Evolutionary conservation across 495 filamentous ascomycete genomes (phyloP), one percentile per base, ranked within the genome.

Genomic region (Daldinia concentrica): DNA sequence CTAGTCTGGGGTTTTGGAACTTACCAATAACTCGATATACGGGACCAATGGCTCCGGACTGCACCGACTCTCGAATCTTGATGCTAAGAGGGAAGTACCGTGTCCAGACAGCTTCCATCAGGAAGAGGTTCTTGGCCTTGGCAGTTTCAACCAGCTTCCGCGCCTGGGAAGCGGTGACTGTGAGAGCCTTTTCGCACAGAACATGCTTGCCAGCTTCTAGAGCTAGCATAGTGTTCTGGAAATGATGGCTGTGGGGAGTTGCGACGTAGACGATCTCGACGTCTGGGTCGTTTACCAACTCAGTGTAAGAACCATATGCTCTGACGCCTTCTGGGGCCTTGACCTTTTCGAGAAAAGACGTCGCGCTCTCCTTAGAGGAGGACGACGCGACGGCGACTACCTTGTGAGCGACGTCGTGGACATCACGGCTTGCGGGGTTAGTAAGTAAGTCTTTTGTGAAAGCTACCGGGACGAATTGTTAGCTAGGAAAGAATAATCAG

Each of bases 101-200:
- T 41, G 94, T 98, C 95, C 95, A 98, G 12, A 98, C 92, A 17
- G 94, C 94, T 83, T 98, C 95, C 93, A 97, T 97, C 39, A 98
- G 79, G 82, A 98, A 97, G 22, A 97, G 75, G n/a, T 89, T 87
- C 86, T 96, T 97, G 73, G 87, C 82, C 73, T 82, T 86, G 0
- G 95, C 93, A 17, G 87, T 90, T 58, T 92, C 88, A 58, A 90
- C 86, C 15, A 98, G 84, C 66, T 90, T 90, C 76, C 86, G 87
- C 4, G 92, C 84, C 82, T 98, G 94, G 12, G 88, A 83, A 9
- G 93, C 94, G 76, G 92, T 98, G 64, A 95, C 91, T 0, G 94
- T 97, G 74, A 98, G 91, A 0, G 94, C 87, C 82, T 98, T 98
- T 79, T 98, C 95, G 78, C 93, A 97, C 26, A 98, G 86, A 3